phyloP scores from a whole-genome alignment of 2,329 filamentous ascomycete species.

The Xylaria sp. region DNA sequence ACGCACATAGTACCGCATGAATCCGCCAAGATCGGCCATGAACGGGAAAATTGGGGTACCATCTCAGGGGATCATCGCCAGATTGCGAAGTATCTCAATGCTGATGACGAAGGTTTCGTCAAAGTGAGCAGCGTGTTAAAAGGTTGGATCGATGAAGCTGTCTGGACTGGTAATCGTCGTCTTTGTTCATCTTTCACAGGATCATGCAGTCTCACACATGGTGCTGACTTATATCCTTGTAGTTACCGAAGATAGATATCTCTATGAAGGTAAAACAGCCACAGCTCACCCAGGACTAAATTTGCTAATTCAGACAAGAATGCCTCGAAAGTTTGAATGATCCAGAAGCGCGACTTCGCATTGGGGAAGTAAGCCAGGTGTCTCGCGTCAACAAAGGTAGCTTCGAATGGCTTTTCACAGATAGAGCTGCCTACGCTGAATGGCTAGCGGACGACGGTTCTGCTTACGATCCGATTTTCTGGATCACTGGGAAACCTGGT shows the following conservation, averaged over 20 bases:
- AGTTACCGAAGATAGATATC: not conserved
- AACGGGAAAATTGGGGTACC: constrained; percentile 6
- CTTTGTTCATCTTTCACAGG: not conserved
- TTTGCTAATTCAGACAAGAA: not conserved
- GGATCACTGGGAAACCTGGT: constrained; percentile 2
- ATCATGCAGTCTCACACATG: not conserved
- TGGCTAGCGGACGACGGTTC: not conserved
- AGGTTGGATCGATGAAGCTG: not conserved
- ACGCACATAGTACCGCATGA: constrained; percentile 5
- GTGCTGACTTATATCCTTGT: not conserved
- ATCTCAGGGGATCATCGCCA: constrained; percentile 7
- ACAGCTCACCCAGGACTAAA: not conserved
- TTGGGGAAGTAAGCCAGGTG: not conserved
- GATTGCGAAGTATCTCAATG: not conserved
- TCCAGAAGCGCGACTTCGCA: not conserved
- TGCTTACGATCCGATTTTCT: constrained; percentile 7
- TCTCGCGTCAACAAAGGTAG: not conserved
- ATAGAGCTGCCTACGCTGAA: not conserved
- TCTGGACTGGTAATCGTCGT: not conserved
- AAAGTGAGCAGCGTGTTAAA: not conserved
- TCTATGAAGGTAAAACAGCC: not conserved
- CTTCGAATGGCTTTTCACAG: not conserved
- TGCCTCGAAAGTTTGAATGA: not conserved
- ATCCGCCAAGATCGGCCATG: constrained; percentile 3
- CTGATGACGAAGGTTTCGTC: not conserved